These are phyloP conservation scores for Neurospora cerealis DNA, from an alignment of 495 filamentous ascomycete genomes.

Conservation along the genomic window DNA sequence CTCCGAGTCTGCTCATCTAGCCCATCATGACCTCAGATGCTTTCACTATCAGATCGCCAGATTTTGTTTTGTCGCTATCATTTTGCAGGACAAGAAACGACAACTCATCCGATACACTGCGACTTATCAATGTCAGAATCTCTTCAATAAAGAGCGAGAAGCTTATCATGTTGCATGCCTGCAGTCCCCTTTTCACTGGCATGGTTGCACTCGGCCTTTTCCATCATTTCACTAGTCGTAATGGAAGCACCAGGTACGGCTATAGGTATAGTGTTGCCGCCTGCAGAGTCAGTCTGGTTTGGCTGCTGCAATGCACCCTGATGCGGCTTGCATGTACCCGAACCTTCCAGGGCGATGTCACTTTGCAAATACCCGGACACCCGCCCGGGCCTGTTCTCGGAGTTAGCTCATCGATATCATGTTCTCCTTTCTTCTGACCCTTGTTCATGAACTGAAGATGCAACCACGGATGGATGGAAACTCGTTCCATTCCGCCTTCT, in stretches of 20 bases:
- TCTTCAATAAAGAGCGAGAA: constrained; percentile 14
- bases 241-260: neutral
- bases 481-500: neutral
- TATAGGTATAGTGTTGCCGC: neutral
- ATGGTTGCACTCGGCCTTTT: neutral
- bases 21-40: neutral
- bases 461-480: neutral
- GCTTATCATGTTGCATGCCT: constrained; percentile 18
- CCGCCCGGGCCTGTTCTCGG: neutral
- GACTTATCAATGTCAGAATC: neutral
- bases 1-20: neutral
- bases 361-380: constrained; percentile 3
- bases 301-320: neutral
- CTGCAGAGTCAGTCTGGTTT: neutral
- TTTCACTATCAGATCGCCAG: neutral
- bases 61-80: neutral
- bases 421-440: neutral
- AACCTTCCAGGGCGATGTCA: constrained; percentile 1
- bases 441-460: neutral
- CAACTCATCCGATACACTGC: neutral
- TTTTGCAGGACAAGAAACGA: neutral
- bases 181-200: neutral
- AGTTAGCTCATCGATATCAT: neutral
- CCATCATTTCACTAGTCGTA: neutral
- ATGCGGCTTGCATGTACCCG: constrained; percentile 3